Percentiles rank a stretch among this genome's conserved stretches.
These are phyloP conservation scores for Tetracladium setigerum DNA, from an alignment of 495 filamentous ascomycete species.

Conservation along the genomic window DNA sequence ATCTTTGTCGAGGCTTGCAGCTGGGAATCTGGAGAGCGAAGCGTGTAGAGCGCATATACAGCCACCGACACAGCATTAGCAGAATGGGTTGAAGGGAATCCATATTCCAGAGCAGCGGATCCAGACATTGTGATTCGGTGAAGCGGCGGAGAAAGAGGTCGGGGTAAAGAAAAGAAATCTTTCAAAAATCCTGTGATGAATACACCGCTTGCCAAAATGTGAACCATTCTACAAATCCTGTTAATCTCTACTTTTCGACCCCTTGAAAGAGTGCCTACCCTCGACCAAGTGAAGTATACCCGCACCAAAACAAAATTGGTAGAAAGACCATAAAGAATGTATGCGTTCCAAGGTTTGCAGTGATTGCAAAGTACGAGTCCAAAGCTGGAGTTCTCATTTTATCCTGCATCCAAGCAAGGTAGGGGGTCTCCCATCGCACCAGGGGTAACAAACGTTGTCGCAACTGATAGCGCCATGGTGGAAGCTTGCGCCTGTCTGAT, in stretches of 20 bases:
- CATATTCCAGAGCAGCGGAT: conserved; percentile 89
- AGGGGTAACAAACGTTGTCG: conserved; percentile 78
- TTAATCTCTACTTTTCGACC: conserved; percentile 1
- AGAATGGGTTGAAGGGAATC: conserved; percentile 93
- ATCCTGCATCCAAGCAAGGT: conserved; percentile 79
- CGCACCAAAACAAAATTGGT: conserved; percentile 94
- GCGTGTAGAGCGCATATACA: conserved; percentile 65
- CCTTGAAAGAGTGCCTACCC: conserved; percentile 47
- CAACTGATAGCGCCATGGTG: conserved; percentile 80
- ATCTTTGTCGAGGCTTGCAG: conserved; percentile 43
- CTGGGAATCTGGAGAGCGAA: conserved; percentile 47
- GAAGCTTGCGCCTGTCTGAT: conserved; percentile 73
- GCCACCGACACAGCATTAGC: conserved; percentile 95
- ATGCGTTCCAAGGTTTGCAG: conserved; percentile 94
- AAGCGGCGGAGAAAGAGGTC: conserved; percentile 86
- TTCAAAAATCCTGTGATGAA: conserved; percentile 93
- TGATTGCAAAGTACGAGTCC: conserved; percentile 93
- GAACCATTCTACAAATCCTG: conserved; percentile 58
- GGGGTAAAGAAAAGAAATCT: conserved; percentile 88
- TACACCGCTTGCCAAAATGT: conserved; percentile 81
- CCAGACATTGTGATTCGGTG: conserved; percentile 96
- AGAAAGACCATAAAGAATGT: conserved; percentile 96
- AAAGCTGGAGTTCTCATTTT: conserved; percentile 69
- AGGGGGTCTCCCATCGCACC: conserved; percentile 90
- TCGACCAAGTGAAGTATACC: conserved; percentile 69